Base-by-base conservation (phyloP, 805 yeast genomes). In the Zygoascus biomembranicola region DNA sequence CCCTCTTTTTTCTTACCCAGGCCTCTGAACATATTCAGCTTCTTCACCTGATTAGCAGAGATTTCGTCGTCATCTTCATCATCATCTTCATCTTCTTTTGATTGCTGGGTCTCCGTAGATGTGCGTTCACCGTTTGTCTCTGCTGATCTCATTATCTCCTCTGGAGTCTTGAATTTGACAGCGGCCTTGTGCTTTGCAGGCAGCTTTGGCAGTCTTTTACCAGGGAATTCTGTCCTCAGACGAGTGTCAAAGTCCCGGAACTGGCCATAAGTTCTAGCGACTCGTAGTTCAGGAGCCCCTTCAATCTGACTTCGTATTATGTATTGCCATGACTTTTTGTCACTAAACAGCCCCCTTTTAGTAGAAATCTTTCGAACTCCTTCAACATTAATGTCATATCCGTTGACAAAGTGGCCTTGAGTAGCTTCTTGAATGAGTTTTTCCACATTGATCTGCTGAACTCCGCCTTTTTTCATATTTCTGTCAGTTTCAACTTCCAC, bases 261-360 rank as follows among this genome's bases (percentile, higher is more conserved):
- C 16, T 87, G 88, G 2, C 78, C 69, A 65, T 87, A 92, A 9
- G 84, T 69, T 53, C 89, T 74, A 0, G 81, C 74, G 0, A 85
- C 78, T 60, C 76, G 82, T 52, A 76, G 66, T 69, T 67, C 62
- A 16, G 60, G 56, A 8, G 65, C 65, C 6, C 66, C 65, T 43
- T 59, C 57, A 48, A 63, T 59, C 32, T 64, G 62, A 14, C 65
- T 50, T 52, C 63, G 60, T 48, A 64, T 52, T 31, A 63, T 54
- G 59, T 64, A 65, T 54, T 71, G 71, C 54, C 69, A 58, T 50
- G 54, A 59, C 50, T 60, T 59, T 47, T 59, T 64, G 56, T 59
- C 54, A 23, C 56, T 43, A 51, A 68, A 57, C n/a, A 31, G 16
- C 8, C 45, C 45, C 11, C 45, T 19, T 72, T 52, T 63, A 57